Conservation (phyloP, 2,329 filamentous ascomycete species). For the Allantophomopsis lycopodina region DNA sequence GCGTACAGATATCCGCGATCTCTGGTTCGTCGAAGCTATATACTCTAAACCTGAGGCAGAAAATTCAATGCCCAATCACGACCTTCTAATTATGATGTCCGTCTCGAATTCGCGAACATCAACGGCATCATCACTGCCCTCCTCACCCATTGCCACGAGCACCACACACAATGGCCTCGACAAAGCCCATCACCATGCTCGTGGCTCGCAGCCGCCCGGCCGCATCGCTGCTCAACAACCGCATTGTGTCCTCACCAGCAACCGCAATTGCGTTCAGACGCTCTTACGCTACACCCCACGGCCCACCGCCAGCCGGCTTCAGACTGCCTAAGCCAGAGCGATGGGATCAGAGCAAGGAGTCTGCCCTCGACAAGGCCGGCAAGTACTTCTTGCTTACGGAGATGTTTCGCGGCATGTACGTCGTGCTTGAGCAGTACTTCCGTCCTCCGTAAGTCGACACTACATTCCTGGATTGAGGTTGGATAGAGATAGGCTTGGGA, state of each 20-base stretch:
- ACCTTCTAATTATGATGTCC: background rate
- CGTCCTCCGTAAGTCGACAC: conserved; percentile 70
- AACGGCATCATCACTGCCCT: conserved; percentile 6
- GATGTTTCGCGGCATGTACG: conserved; percentile 96
- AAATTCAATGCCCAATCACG: background rate
- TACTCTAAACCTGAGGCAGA: no score
- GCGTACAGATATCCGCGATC: no score
- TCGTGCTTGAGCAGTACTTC: conserved; percentile 96
- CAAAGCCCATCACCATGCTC: conserved; percentile 21
- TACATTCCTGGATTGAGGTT: no score
- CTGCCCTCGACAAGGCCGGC: conserved; percentile 67
- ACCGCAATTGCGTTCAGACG: conserved; percentile 9
- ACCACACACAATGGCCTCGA: conserved; percentile 18
- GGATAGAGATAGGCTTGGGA: no score
- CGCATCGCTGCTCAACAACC: conserved; percentile 11
- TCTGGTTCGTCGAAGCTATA: no score
- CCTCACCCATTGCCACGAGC: conserved; percentile 16
- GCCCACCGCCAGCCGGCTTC: conserved; percentile 70
- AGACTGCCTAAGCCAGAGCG: conserved; percentile 56
- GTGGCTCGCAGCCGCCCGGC: conserved; percentile 18
- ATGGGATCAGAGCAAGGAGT: conserved; percentile 74
- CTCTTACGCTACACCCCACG: conserved; percentile 49
- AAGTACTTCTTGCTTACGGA: conserved; percentile 94
- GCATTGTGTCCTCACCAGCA: conserved; percentile 11
- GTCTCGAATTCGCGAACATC: background rate